Evolutionary conservation across 768 basidiomycete genomes (phyloP).

Genomic region (Suillus weaverae): DNA sequence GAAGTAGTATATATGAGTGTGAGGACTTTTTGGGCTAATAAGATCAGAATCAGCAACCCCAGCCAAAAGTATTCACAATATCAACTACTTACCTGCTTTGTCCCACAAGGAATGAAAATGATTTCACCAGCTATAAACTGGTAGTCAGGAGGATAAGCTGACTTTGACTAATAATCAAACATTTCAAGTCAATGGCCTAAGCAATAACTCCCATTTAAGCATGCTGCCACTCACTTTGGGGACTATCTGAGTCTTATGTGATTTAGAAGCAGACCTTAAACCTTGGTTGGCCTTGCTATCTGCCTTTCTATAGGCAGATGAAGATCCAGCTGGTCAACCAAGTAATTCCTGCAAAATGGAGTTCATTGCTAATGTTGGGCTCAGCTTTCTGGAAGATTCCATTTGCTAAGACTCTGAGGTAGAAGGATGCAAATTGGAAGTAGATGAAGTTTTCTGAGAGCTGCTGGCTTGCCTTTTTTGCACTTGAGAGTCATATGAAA

Average conservation of each 20-base stretch:
- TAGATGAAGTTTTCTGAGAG: too few relatives aligned
- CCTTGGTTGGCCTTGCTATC: neutral
- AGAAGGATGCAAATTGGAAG: too few relatives aligned
- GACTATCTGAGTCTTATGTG: neutral
- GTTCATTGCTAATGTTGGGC: too few relatives aligned
- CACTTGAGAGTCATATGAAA: too few relatives aligned
- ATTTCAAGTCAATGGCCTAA: neutral
- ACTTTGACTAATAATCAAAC: neutral
- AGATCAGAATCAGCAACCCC: neutral
- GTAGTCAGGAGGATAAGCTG: neutral
- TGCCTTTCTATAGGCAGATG: too few relatives aligned
- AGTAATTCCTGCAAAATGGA: too few relatives aligned
- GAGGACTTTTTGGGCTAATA: neutral
- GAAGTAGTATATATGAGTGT: neutral
- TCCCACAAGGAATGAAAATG: neutral
- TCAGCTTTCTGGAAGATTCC: too few relatives aligned
- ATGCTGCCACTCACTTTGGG: neutral
- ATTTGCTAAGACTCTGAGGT: too few relatives aligned
- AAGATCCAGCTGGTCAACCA: too few relatives aligned
- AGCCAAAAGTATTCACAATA: neutral
- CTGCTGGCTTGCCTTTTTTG: too few relatives aligned
- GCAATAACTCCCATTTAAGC: neutral
- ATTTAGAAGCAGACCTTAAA: neutral
- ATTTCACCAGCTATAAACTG: neutral
- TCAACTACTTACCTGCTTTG: neutral